Evolutionary conservation across 352 stramenopile genomes (phyloP).

Genomic region (Sclerospora graminicola): DNA sequence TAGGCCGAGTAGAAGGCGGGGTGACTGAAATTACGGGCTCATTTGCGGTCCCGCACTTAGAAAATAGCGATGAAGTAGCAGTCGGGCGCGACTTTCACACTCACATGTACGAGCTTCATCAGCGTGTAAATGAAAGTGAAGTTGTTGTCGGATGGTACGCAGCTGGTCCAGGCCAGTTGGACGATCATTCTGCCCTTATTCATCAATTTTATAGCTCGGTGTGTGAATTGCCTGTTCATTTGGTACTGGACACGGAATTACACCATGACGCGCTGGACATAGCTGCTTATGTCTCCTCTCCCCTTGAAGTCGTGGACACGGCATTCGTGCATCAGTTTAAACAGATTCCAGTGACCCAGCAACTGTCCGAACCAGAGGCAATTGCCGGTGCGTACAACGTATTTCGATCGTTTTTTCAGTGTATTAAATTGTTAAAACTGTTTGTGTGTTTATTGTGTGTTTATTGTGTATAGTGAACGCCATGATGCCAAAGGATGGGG

Average conservation of each 20-base stretch:
- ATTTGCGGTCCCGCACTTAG: slow-evolving; percentile 95
- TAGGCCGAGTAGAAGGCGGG: slow-evolving; percentile 84
- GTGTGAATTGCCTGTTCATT: slow-evolving; percentile 88
- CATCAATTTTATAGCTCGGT: slow-evolving; percentile 97
- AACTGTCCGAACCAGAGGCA: slow-evolving; percentile 88
- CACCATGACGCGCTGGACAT: slow-evolving; percentile 73
- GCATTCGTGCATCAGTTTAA: slow-evolving; percentile 90
- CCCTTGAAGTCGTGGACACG: slow-evolving; percentile 84
- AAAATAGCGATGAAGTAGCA: slow-evolving; percentile 93
- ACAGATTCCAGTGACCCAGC: slow-evolving; percentile 88
- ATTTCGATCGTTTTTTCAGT: neutral
- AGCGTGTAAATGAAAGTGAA: slow-evolving; percentile 91
- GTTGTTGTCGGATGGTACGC: slow-evolving; percentile 97
- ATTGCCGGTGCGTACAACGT: slow-evolving; percentile 80
- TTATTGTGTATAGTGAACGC: slow-evolving; percentile 44
- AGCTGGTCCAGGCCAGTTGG: slow-evolving; percentile 62
- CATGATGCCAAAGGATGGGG: slow-evolving; percentile 47
- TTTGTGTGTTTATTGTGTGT: neutral
- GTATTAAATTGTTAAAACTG: neutral
- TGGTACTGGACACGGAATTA: slow-evolving; percentile 92
- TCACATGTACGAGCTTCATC: slow-evolving; percentile 94
- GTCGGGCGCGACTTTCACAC: slow-evolving; percentile 98
- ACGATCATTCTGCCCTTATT: slow-evolving; percentile 94
- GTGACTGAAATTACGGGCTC: slow-evolving; percentile 91
- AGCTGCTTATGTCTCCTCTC: slow-evolving; percentile 86